phyloP scores from a whole-genome alignment of 768 basidiomycete species.

The Peribolospora kevripleyi region DNA sequence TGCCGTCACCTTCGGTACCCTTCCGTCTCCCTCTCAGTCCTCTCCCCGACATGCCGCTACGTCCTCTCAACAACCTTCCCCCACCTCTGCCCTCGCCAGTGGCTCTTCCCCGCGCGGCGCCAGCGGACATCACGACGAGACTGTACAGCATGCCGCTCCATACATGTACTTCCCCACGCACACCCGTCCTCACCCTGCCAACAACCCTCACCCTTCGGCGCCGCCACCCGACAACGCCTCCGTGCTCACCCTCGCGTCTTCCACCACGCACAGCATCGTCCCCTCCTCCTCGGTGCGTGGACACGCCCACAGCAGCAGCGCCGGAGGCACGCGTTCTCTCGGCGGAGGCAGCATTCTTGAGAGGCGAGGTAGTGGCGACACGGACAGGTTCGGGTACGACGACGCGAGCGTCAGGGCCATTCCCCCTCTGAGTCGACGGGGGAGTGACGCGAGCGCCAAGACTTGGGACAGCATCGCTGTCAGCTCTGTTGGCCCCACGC shows the following conservation, averaged over 20 bases:
- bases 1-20: background rate
- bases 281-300: too few species aligned
- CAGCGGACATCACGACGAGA: background rate
- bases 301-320: too few species aligned
- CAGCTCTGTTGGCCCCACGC: too few species aligned
- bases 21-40: background rate
- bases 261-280: slow-evolving; percentile 24
- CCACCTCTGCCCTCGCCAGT: background rate
- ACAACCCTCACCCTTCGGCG: slow-evolving; percentile 81
- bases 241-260: slow-evolving; percentile 74
- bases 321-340: too few species aligned
- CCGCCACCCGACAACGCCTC: slow-evolving; percentile 82
- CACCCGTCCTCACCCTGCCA: slow-evolving; percentile 74
- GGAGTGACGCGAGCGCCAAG: too few species aligned
- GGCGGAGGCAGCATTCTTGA: too few species aligned
- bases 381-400: too few species aligned
- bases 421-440: too few species aligned
- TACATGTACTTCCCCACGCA: slow-evolving; percentile 35
- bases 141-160: background rate
- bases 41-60: background rate
- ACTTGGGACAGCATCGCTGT: too few species aligned
- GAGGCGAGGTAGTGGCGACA: too few species aligned
- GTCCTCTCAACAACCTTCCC: background rate
- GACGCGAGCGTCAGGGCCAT: too few species aligned
- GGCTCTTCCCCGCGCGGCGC: background rate